Evolutionary conservation across 306 rosid species (phyloP).

Genomic region (Vigna mungo): DNA sequence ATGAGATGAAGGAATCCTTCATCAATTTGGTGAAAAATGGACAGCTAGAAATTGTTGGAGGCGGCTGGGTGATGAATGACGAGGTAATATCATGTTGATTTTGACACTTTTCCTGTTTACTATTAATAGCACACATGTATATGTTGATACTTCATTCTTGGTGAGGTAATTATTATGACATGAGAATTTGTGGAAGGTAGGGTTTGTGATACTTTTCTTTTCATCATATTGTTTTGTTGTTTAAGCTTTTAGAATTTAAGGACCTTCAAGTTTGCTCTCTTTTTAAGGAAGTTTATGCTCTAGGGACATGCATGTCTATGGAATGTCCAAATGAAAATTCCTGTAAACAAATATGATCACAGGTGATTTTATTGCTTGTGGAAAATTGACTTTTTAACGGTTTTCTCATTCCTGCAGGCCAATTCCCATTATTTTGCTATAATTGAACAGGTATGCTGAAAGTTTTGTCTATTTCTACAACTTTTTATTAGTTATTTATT

Average conservation of each 20-base stretch:
- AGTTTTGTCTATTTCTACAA: constrained; percentile 41
- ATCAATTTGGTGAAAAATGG: constrained; percentile 75
- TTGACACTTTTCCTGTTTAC: constrained; percentile 14
- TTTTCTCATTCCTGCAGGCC: constrained; percentile 75
- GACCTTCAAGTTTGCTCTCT: constrained; percentile 11
- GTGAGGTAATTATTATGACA: constrained; percentile 16
- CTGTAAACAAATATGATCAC: constrained; percentile 11
- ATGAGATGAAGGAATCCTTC: constrained; percentile 68
- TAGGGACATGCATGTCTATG: background rate
- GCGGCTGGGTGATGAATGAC: constrained; percentile 99
- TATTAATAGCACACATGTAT: background rate
- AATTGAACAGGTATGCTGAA: constrained; percentile 88
- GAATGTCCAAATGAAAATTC: constrained; percentile 18
- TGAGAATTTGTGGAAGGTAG: constrained; percentile 3
- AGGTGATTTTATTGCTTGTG: constrained; percentile 5
- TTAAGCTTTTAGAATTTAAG: constrained; percentile 12
- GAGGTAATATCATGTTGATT: constrained; percentile 68
- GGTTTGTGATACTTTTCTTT: background rate
- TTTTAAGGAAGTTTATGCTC: constrained; percentile 28
- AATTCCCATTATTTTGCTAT: constrained; percentile 92
- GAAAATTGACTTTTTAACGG: constrained; percentile 43
- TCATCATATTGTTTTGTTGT: constrained; percentile 14
- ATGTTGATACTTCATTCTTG: constrained; percentile 12
- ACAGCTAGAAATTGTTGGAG: constrained; percentile 98
- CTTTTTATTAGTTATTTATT: background rate